Conservation (phyloP, 202 grass and related monocot genomes). For the Schoenoplectus tabernaemontani region DNA sequence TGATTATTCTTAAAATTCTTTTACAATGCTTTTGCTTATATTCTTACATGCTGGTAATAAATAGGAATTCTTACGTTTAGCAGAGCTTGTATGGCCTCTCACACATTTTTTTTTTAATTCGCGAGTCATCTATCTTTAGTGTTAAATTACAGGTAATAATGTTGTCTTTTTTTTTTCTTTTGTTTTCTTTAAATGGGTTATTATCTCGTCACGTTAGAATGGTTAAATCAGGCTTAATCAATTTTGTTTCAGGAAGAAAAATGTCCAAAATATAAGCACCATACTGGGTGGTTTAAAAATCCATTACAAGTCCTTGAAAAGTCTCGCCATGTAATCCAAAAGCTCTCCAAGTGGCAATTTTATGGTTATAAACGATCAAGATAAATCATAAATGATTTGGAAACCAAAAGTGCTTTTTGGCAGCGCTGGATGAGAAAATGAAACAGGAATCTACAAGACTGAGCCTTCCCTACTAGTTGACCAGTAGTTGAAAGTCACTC, state of each 20-base stretch:
- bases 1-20: not conserved
- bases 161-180: not conserved
- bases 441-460: slow-evolving; percentile 1
- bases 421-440: not conserved
- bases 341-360: not conserved
- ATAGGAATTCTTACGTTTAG: not conserved
- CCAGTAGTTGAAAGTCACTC: slow-evolving; percentile 4
- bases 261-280: not conserved
- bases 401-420: slow-evolving; percentile 4
- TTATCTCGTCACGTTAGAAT: not conserved
- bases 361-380: not conserved
- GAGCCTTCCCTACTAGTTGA: not conserved
- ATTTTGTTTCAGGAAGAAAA: not conserved
- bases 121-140: not conserved
- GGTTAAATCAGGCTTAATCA: not conserved
- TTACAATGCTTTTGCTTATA: not conserved
- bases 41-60: not conserved
- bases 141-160: not conserved
- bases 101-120: not conserved
- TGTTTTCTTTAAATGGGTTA: not conserved
- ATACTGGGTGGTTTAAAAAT: not conserved
- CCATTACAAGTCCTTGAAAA: not conserved
- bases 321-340: not conserved
- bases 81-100: not conserved
- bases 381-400: not conserved